Percentiles rank a stretch among this genome's conserved stretches.
These are phyloP conservation scores for Leptographium wingfieldii DNA, from an alignment of 2,329 filamentous ascomycete species.

Conservation along the genomic window DNA sequence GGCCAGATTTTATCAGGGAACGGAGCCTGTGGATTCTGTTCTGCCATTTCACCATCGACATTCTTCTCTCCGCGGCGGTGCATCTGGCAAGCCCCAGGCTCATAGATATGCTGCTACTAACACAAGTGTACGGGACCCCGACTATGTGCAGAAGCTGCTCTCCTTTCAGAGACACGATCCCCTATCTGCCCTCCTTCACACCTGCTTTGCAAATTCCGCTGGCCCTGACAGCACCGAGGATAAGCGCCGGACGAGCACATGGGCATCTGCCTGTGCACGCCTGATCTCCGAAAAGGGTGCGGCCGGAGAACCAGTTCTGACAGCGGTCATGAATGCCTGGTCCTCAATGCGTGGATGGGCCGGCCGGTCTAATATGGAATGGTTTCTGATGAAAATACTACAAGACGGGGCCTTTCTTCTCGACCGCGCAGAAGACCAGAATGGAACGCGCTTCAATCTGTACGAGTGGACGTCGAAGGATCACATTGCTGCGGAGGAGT, in stretches of 20 bases:
- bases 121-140: slow-evolving; percentile 3
- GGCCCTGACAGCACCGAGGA: slow-evolving; percentile 74
- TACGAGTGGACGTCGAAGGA: slow-evolving; percentile 66
- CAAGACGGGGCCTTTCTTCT: slow-evolving; percentile 86
- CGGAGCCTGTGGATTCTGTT: slow-evolving; percentile 75
- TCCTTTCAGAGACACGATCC: slow-evolving; percentile 85
- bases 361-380: slow-evolving; percentile 77
- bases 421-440: slow-evolving; percentile 70
- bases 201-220: slow-evolving; percentile 77
- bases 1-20: slow-evolving; percentile 62
- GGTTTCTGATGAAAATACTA: slow-evolving; percentile 88
- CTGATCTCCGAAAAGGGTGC: slow-evolving; percentile 67
- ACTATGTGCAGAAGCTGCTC: slow-evolving; percentile 66
- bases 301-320: slow-evolving; percentile 67
- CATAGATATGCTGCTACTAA: neutral
- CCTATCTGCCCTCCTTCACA: slow-evolving; percentile 72
- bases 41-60: slow-evolving; percentile 51
- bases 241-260: slow-evolving; percentile 65
- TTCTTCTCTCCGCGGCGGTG: slow-evolving; percentile 30
- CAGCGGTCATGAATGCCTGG: slow-evolving; percentile 79
- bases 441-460: slow-evolving; percentile 57
- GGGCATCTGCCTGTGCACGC: slow-evolving; percentile 77
- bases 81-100: slow-evolving; percentile 2
- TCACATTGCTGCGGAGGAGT: slow-evolving; percentile 72
- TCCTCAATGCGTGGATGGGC: slow-evolving; percentile 80